Conservation (phyloP, 768 basidiomycete genomes). For the Cubamyces lactineus region DNA sequence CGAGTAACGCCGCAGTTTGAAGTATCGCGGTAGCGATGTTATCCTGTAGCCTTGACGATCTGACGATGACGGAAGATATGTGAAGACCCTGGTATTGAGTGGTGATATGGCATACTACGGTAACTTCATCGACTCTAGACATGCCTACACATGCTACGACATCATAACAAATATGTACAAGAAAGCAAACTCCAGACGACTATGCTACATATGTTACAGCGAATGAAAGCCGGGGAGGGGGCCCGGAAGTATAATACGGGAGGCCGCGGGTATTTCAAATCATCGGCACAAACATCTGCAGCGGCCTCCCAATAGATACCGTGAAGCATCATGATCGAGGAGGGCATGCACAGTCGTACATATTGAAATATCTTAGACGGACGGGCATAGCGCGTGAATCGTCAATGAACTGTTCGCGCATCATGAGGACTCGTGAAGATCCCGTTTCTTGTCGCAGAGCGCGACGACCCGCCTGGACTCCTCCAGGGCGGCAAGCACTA, state of each 20-base stretch:
- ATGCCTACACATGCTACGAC: background rate
- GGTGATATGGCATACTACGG: slow-evolving; percentile 10
- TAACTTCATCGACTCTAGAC: slow-evolving; percentile 1
- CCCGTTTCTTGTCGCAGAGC: slow-evolving; percentile 50
- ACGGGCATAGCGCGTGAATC: background rate
- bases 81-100: background rate
- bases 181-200: background rate
- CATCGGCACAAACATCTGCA: background rate
- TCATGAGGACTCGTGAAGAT: slow-evolving; percentile 32
- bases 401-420: no score
- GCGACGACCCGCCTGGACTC: slow-evolving; percentile 49
- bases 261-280: slow-evolving; percentile 1
- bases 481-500: slow-evolving; percentile 47
- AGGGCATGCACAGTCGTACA: background rate
- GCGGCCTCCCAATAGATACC: background rate
- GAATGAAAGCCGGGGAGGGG: background rate
- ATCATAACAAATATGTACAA: slow-evolving; percentile 1
- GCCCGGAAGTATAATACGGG: no score
- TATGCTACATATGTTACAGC: slow-evolving; percentile 26
- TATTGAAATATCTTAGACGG: background rate
- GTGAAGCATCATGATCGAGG: background rate
- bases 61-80: no score
- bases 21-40: no score
- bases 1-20: no score
- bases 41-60: no score